Percentiles rank a stretch among this genome's conserved stretches.
Evolutionary conservation across 768 basidiomycete species (phyloP).

Genomic region (Tubosaeta sp.): DNA sequence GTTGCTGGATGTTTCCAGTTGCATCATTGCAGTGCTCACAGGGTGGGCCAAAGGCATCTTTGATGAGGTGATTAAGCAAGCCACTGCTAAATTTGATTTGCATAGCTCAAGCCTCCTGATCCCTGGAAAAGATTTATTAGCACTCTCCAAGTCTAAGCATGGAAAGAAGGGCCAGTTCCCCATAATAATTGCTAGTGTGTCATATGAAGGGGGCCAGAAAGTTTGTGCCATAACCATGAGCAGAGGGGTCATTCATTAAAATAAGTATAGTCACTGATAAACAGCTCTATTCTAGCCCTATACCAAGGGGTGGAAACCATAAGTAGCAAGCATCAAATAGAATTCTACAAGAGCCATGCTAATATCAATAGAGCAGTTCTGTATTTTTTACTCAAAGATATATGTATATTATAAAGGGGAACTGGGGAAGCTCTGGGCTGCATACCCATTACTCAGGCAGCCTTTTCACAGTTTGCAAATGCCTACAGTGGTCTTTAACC

Average conservation of each 20-base stretch:
- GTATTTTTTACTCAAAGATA: neutral
- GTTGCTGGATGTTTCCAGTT: neutral
- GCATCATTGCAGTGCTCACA: neutral
- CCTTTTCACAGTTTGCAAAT: neutral
- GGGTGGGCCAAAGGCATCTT: neutral
- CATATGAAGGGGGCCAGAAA: neutral
- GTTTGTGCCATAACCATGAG: too few species aligned
- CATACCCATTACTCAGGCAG: neutral
- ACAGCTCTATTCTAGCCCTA: accelerated
- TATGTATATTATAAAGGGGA: neutral
- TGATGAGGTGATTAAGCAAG: neutral
- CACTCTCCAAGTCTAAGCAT: too few species aligned
- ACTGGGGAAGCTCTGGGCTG: neutral
- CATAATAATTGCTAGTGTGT: neutral
- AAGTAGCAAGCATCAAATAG: too few species aligned
- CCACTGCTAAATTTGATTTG: neutral
- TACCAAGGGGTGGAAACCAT: neutral
- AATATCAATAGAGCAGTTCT: neutral
- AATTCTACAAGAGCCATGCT: too few species aligned
- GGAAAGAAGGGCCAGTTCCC: too few species aligned
- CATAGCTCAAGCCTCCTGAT: too few species aligned
- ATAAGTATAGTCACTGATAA: neutral
- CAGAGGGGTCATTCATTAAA: too few species aligned
- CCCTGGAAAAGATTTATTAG: too few species aligned
- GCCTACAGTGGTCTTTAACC: neutral